Evolutionary conservation across 495 filamentous ascomycete species (phyloP).

Genomic region (Neurospora hispaniola): DNA sequence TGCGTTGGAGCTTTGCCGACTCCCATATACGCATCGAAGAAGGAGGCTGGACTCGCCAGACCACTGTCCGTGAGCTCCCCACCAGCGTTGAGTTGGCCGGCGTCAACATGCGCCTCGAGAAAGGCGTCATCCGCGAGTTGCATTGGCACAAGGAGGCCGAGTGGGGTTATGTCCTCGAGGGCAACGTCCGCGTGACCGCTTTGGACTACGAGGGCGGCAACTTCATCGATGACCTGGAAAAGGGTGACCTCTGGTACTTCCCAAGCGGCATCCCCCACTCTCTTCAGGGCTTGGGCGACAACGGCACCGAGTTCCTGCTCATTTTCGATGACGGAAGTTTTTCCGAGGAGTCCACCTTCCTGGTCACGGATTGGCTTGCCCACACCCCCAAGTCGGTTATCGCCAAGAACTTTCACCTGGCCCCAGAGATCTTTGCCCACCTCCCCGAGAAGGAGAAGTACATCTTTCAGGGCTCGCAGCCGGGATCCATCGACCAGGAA

Average conservation of each 20-base stretch:
- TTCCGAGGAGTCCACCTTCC: conserved; percentile 60
- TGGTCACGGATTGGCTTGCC: conserved; percentile 57
- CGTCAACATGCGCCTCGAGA: conserved; percentile 58
- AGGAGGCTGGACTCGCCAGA: conserved; percentile 59
- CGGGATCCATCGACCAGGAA: conserved; percentile 35
- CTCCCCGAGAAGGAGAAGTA: conserved; percentile 53
- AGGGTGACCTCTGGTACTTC: conserved; percentile 67
- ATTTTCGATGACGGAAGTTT: conserved; percentile 61
- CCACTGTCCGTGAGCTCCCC: conserved; percentile 49
- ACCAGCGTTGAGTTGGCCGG: conserved; percentile 51
- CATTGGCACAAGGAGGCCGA: conserved; percentile 68
- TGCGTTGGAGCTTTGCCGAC: conserved; percentile 59
- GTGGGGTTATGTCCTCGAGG: conserved; percentile 56
- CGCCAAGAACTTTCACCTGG: conserved; percentile 53
- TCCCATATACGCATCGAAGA: conserved; percentile 60
- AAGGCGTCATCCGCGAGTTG: conserved; percentile 59
- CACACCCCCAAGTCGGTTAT: conserved; percentile 55
- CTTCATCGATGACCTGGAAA: conserved; percentile 59
- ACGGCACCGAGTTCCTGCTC: conserved; percentile 61
- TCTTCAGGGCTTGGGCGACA: conserved; percentile 52
- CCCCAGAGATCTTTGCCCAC: conserved; percentile 46
- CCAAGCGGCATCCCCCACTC: conserved; percentile 62
- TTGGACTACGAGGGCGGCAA: conserved; percentile 58
- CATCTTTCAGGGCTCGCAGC: conserved; percentile 55
- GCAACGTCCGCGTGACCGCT: conserved; percentile 49